Percentiles rank a stretch among this genome's conserved stretches.
Conservation (phyloP, 768 basidiomycete species). For the Leucogyrophana mollusca region DNA sequence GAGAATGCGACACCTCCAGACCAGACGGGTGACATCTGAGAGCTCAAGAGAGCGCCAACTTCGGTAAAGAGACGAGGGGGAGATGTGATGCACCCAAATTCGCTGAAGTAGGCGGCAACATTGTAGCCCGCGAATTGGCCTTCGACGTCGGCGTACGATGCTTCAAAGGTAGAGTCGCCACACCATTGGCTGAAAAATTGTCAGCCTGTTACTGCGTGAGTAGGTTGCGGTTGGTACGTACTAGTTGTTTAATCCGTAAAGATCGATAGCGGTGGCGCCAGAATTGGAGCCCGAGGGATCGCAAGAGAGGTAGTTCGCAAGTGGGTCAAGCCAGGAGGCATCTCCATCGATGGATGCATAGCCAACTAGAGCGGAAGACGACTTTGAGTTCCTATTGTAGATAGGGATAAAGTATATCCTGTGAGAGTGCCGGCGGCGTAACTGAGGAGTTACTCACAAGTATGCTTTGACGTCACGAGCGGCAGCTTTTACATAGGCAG, state of each 20-base stretch:
- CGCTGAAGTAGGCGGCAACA: conserved; percentile 86
- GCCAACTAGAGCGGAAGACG: conserved; percentile 68
- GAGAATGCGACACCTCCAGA: conserved; percentile 89
- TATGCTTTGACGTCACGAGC: conserved; percentile 87
- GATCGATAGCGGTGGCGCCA: conserved; percentile 66
- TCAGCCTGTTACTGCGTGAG: conserved; percentile 3
- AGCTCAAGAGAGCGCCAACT: conserved; percentile 65
- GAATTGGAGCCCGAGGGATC: conserved; percentile 54
- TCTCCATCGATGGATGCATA: conserved; percentile 85
- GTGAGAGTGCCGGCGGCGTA: neutral
- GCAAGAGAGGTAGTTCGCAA: conserved; percentile 82
- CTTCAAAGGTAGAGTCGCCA: conserved; percentile 58
- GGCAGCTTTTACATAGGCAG: conserved; percentile 87
- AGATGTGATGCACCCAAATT: conserved; percentile 72
- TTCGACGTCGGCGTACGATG: conserved; percentile 55
- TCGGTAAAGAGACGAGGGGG: conserved; percentile 80
- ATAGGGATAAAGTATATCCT: neutral
- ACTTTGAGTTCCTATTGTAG: conserved; percentile 53
- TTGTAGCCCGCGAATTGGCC: conserved; percentile 62
- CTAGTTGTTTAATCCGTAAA: conserved; percentile 90
- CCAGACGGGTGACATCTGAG: conserved; percentile 75
- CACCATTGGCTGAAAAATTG: conserved; percentile 70
- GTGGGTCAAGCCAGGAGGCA: conserved; percentile 54
- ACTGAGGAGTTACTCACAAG: conserved; percentile 47
- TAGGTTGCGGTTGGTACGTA: conserved; percentile 34